Percentiles rank a stretch among this genome's conserved stretches.
Evolutionary conservation across 495 filamentous ascomycete species (phyloP).

Genomic region (Recurvomyces mirabilis): DNA sequence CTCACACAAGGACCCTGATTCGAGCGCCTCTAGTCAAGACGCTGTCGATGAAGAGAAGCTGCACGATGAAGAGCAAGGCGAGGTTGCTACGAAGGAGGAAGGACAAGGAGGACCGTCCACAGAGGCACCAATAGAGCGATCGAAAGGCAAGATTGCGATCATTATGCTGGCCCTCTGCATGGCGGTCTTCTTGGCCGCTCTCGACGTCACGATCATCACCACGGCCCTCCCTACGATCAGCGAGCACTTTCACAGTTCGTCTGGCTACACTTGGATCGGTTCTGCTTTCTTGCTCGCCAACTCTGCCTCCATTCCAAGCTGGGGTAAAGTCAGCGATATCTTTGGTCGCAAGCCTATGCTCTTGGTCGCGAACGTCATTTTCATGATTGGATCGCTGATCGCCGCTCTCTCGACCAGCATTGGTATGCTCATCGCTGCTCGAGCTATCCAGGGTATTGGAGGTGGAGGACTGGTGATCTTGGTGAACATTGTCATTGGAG

Average conservation of each 20-base stretch:
- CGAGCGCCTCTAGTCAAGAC: constrained; percentile 12
- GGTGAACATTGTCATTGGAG: constrained; percentile 71
- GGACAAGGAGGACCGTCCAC: not conserved
- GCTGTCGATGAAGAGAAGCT: not conserved
- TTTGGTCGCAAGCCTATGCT: constrained; percentile 76
- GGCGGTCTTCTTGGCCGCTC: constrained; percentile 33
- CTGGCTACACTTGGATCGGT: constrained; percentile 46
- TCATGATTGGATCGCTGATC: constrained; percentile 66
- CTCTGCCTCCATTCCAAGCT: constrained; percentile 56
- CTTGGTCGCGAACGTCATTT: constrained; percentile 57
- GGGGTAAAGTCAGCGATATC: constrained; percentile 81
- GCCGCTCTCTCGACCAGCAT: constrained; percentile 57
- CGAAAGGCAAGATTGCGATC: constrained; percentile 29
- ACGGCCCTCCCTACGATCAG: constrained; percentile 42
- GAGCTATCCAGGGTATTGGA: constrained; percentile 74
- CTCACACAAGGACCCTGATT: constrained; percentile 1
- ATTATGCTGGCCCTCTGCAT: constrained; percentile 31
- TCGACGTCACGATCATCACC: constrained; percentile 38
- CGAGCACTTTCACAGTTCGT: constrained; percentile 33
- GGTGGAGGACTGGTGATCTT: constrained; percentile 71
- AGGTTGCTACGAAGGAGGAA: not conserved
- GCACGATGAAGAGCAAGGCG: constrained; percentile 15
- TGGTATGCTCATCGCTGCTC: constrained; percentile 60
- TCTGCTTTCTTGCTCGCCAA: constrained; percentile 49
- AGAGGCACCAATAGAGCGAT: constrained; percentile 10